phyloP scores from a whole-genome alignment of 169 alveolate species.

The Cryptosporidium muris region DNA sequence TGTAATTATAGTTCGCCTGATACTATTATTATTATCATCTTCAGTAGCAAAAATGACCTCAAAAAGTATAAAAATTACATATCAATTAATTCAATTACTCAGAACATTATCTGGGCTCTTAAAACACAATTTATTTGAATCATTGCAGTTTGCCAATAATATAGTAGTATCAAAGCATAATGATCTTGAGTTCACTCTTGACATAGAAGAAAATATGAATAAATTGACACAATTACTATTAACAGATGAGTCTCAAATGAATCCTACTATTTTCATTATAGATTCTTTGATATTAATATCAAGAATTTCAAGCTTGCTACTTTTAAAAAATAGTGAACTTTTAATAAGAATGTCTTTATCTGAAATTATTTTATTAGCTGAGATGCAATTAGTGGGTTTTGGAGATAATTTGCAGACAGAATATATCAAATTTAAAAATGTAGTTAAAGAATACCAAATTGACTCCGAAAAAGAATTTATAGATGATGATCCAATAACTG shows the following conservation, averaged over 20 bases:
- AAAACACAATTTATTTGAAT: no score
- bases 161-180: no score
- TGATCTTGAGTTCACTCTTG: not conserved
- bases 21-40: slow-evolving; percentile 21
- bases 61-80: slow-evolving; percentile 5
- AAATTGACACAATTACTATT: slow-evolving; percentile 14
- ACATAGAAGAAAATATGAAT: not conserved
- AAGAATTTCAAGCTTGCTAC: slow-evolving; percentile 23
- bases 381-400: slow-evolving; percentile 8
- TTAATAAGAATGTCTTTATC: slow-evolving; percentile 28
- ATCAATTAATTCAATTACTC: not conserved
- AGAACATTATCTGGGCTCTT: no score
- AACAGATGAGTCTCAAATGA: not conserved
- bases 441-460: not conserved
- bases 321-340: slow-evolving; percentile 11
- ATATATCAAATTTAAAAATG: not conserved
- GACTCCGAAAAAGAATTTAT: not conserved
- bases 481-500: not conserved
- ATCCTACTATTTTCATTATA: not conserved
- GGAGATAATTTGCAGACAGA: not conserved
- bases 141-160: no score
- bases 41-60: slow-evolving; percentile 4
- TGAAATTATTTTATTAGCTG: slow-evolving; percentile 32
- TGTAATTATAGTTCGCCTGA: slow-evolving; percentile 10
- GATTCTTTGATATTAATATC: slow-evolving; percentile 22